phyloP scores from a whole-genome alignment of 495 filamentous ascomycete species.

The Arthonia radiata region DNA sequence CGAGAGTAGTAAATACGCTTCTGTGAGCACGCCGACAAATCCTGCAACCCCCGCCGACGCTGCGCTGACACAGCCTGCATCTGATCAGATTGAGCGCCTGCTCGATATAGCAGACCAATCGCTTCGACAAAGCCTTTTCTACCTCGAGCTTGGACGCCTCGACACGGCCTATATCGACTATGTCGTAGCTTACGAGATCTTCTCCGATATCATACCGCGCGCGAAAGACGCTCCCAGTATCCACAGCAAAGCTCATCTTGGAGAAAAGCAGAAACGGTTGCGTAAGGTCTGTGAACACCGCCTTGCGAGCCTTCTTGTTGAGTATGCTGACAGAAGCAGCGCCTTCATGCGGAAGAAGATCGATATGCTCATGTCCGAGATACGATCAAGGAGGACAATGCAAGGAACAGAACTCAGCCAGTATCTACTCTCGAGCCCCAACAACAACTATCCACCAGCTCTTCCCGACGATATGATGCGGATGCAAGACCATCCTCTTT shows the following conservation, averaged over 20 bases:
- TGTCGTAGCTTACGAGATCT: conserved; percentile 52
- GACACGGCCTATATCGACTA: conserved; percentile 53
- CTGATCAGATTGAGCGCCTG: conserved; percentile 6
- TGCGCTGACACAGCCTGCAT: too few species aligned
- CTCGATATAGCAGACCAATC: conserved; percentile 9
- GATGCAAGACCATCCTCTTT: too few species aligned
- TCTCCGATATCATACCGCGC: conserved; percentile 45
- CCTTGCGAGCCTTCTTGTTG: conserved; percentile 5
- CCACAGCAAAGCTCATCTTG: conserved; percentile 19
- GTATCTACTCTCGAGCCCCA: too few species aligned
- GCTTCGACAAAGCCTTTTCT: conserved; percentile 8
- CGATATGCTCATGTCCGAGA: conserved; percentile 36
- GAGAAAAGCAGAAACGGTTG: conserved; percentile 23
- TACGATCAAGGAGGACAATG: conserved; percentile 43
- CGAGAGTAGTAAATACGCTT: too few species aligned
- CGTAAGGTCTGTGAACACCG: conserved; percentile 12
- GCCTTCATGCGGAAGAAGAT: conserved; percentile 12
- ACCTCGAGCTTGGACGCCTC: conserved; percentile 15
- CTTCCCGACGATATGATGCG: too few species aligned
- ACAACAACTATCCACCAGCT: too few species aligned
- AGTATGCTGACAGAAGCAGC: conserved; percentile 7
- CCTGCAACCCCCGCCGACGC: too few species aligned
- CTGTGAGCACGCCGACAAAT: too few species aligned
- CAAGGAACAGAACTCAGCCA: conserved; percentile 22
- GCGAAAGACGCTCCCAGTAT: conserved; percentile 39